These are phyloP conservation scores for Escallonia rubra DNA, from an alignment of 129 eudicot species.

Conservation along the genomic window DNA sequence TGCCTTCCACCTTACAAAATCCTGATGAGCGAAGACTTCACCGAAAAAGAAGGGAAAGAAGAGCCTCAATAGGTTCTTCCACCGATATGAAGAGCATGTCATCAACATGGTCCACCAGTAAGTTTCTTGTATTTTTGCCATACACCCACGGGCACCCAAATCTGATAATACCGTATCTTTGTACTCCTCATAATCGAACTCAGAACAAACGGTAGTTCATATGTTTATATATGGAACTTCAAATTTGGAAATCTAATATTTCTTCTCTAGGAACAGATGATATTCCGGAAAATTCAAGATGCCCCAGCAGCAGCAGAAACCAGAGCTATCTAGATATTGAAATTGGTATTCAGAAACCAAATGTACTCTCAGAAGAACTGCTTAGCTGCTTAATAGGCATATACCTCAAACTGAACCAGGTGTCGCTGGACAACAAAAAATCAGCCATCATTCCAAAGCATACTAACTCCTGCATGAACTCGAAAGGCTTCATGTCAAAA, in stretches of 20 bases:
- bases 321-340: conserved; percentile 24
- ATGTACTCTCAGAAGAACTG: conserved; percentile 73
- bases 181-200: too few relatives aligned
- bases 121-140: background rate
- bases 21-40: conserved; percentile 18
- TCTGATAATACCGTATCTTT: too few relatives aligned
- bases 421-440: conserved; percentile 38
- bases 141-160: background rate
- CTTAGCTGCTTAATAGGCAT: conserved; percentile 66
- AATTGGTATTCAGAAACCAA: conserved; percentile 42
- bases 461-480: conserved; percentile 44
- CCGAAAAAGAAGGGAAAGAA: conserved; percentile 31
- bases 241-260: conserved; percentile 3
- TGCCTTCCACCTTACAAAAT: conserved; percentile 18
- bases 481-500: conserved; percentile 66
- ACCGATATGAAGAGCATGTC: conserved; percentile 29
- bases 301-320: conserved; percentile 9
- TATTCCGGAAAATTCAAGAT: conserved; percentile 19
- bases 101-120: conserved; percentile 24
- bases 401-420: conserved; percentile 50
- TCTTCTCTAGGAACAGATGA: conserved; percentile 24
- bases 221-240: background rate
- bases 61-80: conserved; percentile 52
- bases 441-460: conserved; percentile 37
- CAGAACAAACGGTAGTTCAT: background rate